Evolutionary conservation across 345 rosid species (phyloP).

Genomic region (Hevea brasiliensis): DNA sequence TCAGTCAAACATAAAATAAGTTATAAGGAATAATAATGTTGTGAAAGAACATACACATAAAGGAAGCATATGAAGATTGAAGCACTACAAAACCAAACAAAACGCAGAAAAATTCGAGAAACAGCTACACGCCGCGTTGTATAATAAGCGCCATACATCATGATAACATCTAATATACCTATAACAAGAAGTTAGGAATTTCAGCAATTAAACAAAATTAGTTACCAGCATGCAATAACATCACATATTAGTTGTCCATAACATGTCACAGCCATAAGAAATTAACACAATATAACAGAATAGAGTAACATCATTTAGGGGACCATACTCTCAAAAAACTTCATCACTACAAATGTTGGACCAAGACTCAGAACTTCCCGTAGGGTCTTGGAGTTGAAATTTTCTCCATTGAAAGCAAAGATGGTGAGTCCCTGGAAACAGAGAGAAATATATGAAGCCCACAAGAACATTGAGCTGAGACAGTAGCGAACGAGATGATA

Average conservation of each 20-base stretch:
- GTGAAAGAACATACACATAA: constrained; percentile 68
- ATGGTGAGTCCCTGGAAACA: constrained; percentile 70
- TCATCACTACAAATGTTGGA: constrained; percentile 94
- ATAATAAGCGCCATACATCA: constrained; percentile 98
- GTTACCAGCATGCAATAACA: neutral
- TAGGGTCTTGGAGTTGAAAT: constrained; percentile 49
- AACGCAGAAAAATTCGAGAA: constrained; percentile 83
- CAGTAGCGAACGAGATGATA: too few species aligned
- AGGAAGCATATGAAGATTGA: constrained; percentile 77
- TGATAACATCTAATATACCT: constrained; percentile 87
- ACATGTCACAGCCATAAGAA: neutral
- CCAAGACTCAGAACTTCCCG: constrained; percentile 86
- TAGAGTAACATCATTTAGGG: constrained; percentile 2
- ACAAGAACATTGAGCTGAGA: neutral
- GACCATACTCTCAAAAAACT: constrained; percentile 77
- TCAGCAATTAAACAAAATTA: constrained; percentile 18
- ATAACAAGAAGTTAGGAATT: constrained; percentile 21
- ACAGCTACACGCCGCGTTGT: constrained; percentile 75
- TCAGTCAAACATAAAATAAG: constrained; percentile 3
- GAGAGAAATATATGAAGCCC: neutral
- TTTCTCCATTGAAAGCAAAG: constrained; percentile 74
- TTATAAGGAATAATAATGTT: constrained; percentile 14
- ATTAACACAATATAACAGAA: neutral
- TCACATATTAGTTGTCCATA: neutral
- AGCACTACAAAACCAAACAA: constrained; percentile 73